Evolutionary conservation across 768 basidiomycete genomes (phyloP).

Genomic region (Russula foetens): DNA sequence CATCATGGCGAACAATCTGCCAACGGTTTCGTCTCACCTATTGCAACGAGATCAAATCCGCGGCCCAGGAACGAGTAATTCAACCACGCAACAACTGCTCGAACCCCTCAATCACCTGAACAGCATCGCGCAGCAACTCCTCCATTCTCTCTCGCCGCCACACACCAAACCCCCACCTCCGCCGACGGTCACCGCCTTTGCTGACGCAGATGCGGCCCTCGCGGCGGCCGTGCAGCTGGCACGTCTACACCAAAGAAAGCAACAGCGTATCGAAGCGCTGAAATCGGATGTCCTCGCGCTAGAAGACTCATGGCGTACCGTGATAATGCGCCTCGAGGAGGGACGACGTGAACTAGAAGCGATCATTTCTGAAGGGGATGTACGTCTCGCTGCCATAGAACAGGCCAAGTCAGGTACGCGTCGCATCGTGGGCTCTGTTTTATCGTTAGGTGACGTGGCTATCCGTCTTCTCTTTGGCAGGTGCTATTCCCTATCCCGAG

Average conservation of each 20-base stretch:
- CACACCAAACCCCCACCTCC: conserved; percentile 56
- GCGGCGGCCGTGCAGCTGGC: conserved; percentile 57
- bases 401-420: conserved; percentile 62
- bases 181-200: conserved; percentile 48
- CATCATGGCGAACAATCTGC: neutral
- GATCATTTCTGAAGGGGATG: conserved; percentile 69
- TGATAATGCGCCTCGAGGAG: conserved; percentile 55
- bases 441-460: neutral
- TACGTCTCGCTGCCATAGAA: conserved; percentile 58
- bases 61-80: conserved; percentile 20
- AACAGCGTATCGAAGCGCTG: conserved; percentile 62
- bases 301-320: conserved; percentile 58
- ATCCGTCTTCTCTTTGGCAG: conserved; percentile 29
- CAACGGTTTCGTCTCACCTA: neutral
- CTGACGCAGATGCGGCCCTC: conserved; percentile 56
- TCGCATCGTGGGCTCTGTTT: neutral
- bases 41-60: neutral
- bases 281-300: conserved; percentile 63
- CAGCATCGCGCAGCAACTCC: conserved; percentile 56
- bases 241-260: conserved; percentile 66
- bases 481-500: conserved; percentile 74
- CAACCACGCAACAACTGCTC: conserved; percentile 58
- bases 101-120: conserved; percentile 56
- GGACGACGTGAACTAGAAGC: conserved; percentile 64
- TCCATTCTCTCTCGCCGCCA: conserved; percentile 63